Evolutionary conservation across 345 rosid species (phyloP), one percentile per base, ranked within the genome.

Genomic region (Cochlearia excelsa): DNA sequence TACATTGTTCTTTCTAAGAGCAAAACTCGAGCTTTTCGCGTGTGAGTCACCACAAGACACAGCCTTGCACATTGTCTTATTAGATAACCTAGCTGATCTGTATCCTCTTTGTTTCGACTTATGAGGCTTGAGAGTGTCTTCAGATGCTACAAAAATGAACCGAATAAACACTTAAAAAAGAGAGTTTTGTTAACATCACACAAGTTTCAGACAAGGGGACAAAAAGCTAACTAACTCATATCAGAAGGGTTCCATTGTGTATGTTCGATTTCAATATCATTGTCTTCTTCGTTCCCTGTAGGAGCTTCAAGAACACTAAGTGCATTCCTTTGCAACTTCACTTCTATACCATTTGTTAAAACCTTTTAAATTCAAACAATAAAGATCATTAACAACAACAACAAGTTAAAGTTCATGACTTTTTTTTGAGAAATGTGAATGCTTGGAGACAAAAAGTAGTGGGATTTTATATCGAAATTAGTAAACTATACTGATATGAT

Each of bases 291-390:
- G 47, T 89, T 83, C 28, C 99, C 99, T 9, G 91, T 89, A 31
- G 99, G 95, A 69, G 83, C 83, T 83, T 89, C 99, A 58, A 93
- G 68, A 64, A 93, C 97, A 61, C 97, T 89, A 9, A 93, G 99
- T 0, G 99, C 99, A 81, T 93, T 93, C 69, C 99, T 80, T 80
- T 93, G 99, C 52, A 93, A 80, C 75, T 93, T 93, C 34, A 93
- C 99, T 79, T 93, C 99, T 30, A 89, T 89, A 30, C 99, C 99
- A 72, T 93, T 93, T 0, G 99, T 93, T 54, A 93, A 84, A 46
- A 93, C 99, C 99, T 93, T 16, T 16, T 16, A 16, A 16, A 16
- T 16, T 16, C 23, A 73, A 38, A 63, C 11, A 57, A 30, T 62
- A 42, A 41, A 9, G 8, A 23, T 70, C 38, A 3, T 28, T 7